Base-by-base conservation (phyloP, 2,329 filamentous ascomycete genomes). In the Capronia coronata region DNA sequence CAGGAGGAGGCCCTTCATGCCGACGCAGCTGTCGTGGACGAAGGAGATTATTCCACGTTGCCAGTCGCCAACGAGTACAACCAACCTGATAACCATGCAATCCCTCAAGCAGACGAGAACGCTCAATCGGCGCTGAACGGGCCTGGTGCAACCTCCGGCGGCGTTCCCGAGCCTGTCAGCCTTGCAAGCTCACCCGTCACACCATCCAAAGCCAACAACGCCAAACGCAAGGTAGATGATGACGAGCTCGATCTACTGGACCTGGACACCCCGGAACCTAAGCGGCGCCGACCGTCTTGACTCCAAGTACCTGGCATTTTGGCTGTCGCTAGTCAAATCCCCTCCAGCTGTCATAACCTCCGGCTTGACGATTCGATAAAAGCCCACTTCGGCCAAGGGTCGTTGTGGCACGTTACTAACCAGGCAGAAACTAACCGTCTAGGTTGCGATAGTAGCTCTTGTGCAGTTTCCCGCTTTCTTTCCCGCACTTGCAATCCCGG, bases 181-280 rank as follows among this genome's bases (percentile, higher is more conserved):
- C 32, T 39, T 37, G 40, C 35, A 4, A 54, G 52, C 46, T 30
- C 53, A 43, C 52, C 53, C 23, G 21, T 47, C 10, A 58, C 55
- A n/a, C 53, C 57, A 2, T 46, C 45, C 23, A 54, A 55, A 22
- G 22, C 10, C 23, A 48, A 41, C n/a, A 45, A 44, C 9, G 39
- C 43, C n/a, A 61, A 61, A 46, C 57, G 59, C 37, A 61, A 61
- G 32, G 52, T 47, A 16, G 55, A 58, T 16, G 59, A 58, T 13
- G 55, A 61, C 34, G 59, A 61, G 29, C 25, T 58, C 32, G 29
- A 51, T 19, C 44, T 51, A 11, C 44, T 61, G 5, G 55, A 58
- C 22, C 35, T 57, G 16, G 52, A 56, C 29, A 60, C 56, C 2
- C 59, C 59, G 9, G 52, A 59, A 9, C 44, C 55, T n/a, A 61